A percentile compares a stretch with the other conserved stretches of the same genome.
phyloP scores from a whole-genome alignment of 2,329 filamentous ascomycete species.

The Stagonosporopsis vannaccii region DNA sequence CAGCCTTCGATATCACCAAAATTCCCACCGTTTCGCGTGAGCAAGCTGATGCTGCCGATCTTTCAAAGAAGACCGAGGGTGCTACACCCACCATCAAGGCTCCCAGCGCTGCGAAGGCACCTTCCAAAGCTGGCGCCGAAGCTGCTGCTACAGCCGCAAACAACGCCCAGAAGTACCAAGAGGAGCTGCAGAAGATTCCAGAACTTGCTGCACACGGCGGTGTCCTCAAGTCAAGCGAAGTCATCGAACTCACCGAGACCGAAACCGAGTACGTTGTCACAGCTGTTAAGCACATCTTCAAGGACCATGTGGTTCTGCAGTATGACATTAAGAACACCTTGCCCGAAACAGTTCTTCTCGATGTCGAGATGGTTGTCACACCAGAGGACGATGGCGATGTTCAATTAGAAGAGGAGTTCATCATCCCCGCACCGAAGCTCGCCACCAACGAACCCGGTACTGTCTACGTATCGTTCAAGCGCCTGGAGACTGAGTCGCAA shows the following conservation, averaged over 20 bases:
- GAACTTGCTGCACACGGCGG: slow-evolving; percentile 89
- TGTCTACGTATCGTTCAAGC: slow-evolving; percentile 94
- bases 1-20: slow-evolving; percentile 87
- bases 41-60: slow-evolving; percentile 93
- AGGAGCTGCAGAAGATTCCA: slow-evolving; percentile 86
- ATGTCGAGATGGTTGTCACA: slow-evolving; percentile 73
- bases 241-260: slow-evolving; percentile 91
- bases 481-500: slow-evolving; percentile 75
- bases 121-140: slow-evolving; percentile 72
- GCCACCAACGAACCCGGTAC: slow-evolving; percentile 86
- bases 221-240: slow-evolving; percentile 87
- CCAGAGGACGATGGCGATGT: slow-evolving; percentile 83
- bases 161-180: slow-evolving; percentile 84
- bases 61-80: slow-evolving; percentile 95
- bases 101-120: slow-evolving; percentile 80
- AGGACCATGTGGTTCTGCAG: slow-evolving; percentile 93
- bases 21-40: slow-evolving; percentile 94
- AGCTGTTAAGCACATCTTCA: slow-evolving; percentile 96
- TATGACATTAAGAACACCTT: slow-evolving; percentile 99
- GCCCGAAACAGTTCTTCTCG: slow-evolving; percentile 69
- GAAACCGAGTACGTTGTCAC: slow-evolving; percentile 97
- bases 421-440: slow-evolving; percentile 85
- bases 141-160: slow-evolving; percentile 78
- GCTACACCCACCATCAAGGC: slow-evolving; percentile 93
- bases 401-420: slow-evolving; percentile 81